Evolutionary conservation across 495 filamentous ascomycete species (phyloP).

Genomic region (Podospora comata): DNA sequence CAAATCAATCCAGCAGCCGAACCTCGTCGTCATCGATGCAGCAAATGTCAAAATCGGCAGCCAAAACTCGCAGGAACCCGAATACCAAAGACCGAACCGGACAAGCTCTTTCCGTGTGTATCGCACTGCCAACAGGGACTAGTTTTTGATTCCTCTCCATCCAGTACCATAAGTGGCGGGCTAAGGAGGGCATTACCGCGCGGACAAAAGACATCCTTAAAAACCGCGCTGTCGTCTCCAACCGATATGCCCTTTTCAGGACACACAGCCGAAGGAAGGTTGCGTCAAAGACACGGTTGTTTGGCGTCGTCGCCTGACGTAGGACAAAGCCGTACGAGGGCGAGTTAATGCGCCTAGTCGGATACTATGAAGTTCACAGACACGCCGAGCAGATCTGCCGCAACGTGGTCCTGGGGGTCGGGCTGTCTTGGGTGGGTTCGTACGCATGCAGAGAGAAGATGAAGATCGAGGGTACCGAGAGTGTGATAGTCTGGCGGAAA

Average conservation of each 20-base stretch:
- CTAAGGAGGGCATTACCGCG: slow-evolving; percentile 57
- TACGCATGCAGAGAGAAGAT: slow-evolving; percentile 20
- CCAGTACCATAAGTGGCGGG: slow-evolving; percentile 28
- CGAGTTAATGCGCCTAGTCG: slow-evolving; percentile 75
- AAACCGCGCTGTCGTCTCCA: slow-evolving; percentile 62
- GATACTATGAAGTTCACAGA: slow-evolving; percentile 38
- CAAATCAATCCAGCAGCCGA: slow-evolving; percentile 11
- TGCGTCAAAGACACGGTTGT: slow-evolving; percentile 34
- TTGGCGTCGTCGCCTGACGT: slow-evolving; percentile 62
- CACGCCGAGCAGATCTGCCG: slow-evolving; percentile 45
- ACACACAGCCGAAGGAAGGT: slow-evolving; percentile 36
- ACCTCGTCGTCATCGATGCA: slow-evolving; percentile 39
- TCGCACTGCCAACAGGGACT: slow-evolving; percentile 76
- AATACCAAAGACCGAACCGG: slow-evolving; percentile 36
- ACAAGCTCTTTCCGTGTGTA: slow-evolving; percentile 60
- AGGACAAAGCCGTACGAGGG: slow-evolving; percentile 51
- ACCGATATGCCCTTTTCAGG: slow-evolving; percentile 32
- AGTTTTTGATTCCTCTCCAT: slow-evolving; percentile 82
- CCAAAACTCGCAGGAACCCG: slow-evolving; percentile 21
- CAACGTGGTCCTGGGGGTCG: slow-evolving; percentile 39
- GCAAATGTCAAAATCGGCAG: slow-evolving; percentile 38
- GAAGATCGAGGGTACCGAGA: slow-evolving; percentile 36
- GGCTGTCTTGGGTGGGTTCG: slow-evolving; percentile 25
- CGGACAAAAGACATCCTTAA: slow-evolving; percentile 83
- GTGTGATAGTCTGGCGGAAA: slow-evolving; percentile 33